A percentile compares a stretch with the other conserved stretches of the same genome.
phyloP scores from a whole-genome alignment of 495 filamentous ascomycete species.

The Neurospora sp. region DNA sequence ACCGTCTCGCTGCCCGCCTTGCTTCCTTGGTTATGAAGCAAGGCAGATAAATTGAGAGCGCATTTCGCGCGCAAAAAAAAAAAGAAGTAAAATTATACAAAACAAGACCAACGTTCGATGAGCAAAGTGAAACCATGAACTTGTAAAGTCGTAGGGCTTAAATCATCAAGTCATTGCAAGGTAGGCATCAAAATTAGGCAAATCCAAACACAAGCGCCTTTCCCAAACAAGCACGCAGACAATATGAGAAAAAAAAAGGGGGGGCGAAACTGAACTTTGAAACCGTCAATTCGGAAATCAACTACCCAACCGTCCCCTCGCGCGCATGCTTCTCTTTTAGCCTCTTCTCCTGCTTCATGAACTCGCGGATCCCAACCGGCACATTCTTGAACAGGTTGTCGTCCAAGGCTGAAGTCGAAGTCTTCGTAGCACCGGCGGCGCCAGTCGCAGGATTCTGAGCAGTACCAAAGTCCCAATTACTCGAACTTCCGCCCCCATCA shows the following conservation, averaged over 20 bases:
- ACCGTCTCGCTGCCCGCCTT: neutral
- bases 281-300: conserved; percentile 4
- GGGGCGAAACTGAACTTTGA: neutral
- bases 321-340: conserved; percentile 61
- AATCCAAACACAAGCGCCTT: neutral
- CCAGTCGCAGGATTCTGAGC: conserved; percentile 1
- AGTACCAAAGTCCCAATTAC: conserved; percentile 49
- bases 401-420: conserved; percentile 22
- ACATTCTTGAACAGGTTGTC: conserved; percentile 68
- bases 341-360: conserved; percentile 95
- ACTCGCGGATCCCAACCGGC: conserved; percentile 88
- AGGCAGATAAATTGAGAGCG: neutral
- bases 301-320: conserved; percentile 31
- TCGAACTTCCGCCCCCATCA: conserved; percentile 65
- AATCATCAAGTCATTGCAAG: neutral
- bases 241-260: neutral
- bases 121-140: neutral
- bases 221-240: neutral
- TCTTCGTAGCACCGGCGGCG: conserved; percentile 18
- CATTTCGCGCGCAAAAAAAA: neutral
- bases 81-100: neutral
- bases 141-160: neutral
- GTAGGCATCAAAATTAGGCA: neutral
- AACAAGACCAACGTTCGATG: neutral
- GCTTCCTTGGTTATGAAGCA: neutral